Percentiles rank a stretch among this genome's conserved stretches.
Evolutionary conservation across 2,329 filamentous ascomycete species (phyloP).

Genomic region (Fusarium falciforme): DNA sequence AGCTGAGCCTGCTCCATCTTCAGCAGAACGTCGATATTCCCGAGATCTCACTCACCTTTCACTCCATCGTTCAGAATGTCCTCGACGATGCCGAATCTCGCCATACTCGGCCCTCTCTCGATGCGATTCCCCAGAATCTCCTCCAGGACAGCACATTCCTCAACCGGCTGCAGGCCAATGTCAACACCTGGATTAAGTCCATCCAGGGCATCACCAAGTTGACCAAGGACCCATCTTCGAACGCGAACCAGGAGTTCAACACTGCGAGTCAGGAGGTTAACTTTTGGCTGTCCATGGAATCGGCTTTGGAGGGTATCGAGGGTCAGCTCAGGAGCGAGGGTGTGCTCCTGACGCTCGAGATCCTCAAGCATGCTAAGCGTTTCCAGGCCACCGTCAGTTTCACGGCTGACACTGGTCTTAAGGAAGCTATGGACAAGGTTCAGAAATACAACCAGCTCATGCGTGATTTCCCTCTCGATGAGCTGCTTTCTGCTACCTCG

Average conservation of each 20-base stretch:
- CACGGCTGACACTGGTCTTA: constrained; percentile 92
- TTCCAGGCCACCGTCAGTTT: constrained; percentile 99
- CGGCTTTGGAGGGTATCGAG: constrained; percentile 90
- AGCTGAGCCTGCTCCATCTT: constrained; percentile 88
- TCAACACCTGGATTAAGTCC: constrained; percentile 98
- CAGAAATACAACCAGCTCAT: constrained; percentile 99
- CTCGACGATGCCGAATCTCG: constrained; percentile 80
- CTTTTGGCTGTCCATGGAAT: constrained; percentile 98
- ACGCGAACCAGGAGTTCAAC: constrained; percentile 63
- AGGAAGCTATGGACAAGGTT: constrained; percentile 94
- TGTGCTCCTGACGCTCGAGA: constrained; percentile 90
- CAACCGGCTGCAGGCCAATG: constrained; percentile 91
- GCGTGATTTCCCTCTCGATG: constrained; percentile 96
- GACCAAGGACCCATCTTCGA: constrained; percentile 81
- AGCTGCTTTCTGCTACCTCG: constrained; percentile 91
- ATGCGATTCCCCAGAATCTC: constrained; percentile 80
- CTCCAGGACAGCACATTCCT: constrained; percentile 91
- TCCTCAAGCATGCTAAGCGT: constrained; percentile 95
- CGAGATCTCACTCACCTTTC: constrained; percentile 86
- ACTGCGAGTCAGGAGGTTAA: constrained; percentile 98
- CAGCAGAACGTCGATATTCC: constrained; percentile 99
- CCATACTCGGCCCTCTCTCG: constrained; percentile 77
- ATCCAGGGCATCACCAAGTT: constrained; percentile 97
- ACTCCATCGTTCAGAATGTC: constrained; percentile 87
- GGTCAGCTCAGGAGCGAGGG: constrained; percentile 88